Conservation (phyloP, 2,329 filamentous ascomycete species). For the Arthrinium puccinioides region DNA sequence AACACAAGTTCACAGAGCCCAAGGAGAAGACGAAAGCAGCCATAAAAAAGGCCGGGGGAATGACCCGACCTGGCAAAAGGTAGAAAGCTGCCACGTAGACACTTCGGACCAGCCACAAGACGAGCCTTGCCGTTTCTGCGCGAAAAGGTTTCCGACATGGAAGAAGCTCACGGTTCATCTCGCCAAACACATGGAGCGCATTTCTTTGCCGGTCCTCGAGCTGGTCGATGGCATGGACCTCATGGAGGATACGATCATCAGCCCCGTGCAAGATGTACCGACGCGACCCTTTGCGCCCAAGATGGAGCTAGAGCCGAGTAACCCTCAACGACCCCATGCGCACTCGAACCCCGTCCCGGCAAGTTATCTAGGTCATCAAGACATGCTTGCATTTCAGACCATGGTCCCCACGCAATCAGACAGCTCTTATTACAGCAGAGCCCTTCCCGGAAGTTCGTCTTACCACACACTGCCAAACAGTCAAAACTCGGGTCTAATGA, state of each 20-base stretch:
- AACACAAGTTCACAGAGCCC: constrained; percentile 81
- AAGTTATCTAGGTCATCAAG: constrained; percentile 10
- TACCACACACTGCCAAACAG: constrained; percentile 10
- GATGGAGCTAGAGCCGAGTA: constrained; percentile 19
- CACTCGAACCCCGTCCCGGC: constrained; percentile 9
- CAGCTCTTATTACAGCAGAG: constrained; percentile 10
- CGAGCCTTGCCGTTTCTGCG: constrained; percentile 84
- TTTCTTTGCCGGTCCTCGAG: constrained; percentile 71
- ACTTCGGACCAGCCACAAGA: constrained; percentile 59
- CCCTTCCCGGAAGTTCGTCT: no score
- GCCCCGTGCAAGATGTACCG: constrained; percentile 54
- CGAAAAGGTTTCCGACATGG: constrained; percentile 73
- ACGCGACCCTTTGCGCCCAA: constrained; percentile 28
- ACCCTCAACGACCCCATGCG: constrained; percentile 10
- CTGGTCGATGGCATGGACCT: constrained; percentile 47
- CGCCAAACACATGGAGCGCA: constrained; percentile 89
- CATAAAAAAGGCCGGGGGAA: constrained; percentile 50
- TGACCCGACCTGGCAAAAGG: constrained; percentile 67
- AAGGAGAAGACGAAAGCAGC: constrained; percentile 69
- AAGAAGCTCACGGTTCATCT: constrained; percentile 92
- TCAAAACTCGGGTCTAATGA: constrained; percentile 13
- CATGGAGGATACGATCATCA: constrained; percentile 57
- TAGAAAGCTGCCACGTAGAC: constrained; percentile 70
- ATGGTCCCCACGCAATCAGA: constrained; percentile 11
- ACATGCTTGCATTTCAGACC: constrained; percentile 10